Evolutionary conservation across 2,329 filamentous ascomycete genomes (phyloP).

Genomic region (Penicillium sp.): DNA sequence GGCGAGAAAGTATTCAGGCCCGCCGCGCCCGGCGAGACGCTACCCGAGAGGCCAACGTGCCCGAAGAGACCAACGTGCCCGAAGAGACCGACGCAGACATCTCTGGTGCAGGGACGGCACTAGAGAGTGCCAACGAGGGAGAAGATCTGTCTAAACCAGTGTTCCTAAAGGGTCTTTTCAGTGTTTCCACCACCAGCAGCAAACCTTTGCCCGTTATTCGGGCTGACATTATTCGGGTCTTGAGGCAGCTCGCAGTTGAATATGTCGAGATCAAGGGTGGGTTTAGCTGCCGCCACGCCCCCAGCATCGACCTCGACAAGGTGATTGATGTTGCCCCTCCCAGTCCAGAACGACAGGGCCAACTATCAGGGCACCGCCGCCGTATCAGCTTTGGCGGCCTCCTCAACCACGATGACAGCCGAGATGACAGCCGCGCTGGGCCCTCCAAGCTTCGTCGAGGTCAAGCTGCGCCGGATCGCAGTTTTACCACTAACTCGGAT

Average conservation of each 20-base stretch:
- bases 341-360: slow-evolving; percentile 54
- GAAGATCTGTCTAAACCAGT: slow-evolving; percentile 84
- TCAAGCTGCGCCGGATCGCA: slow-evolving; percentile 59
- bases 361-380: slow-evolving; percentile 59
- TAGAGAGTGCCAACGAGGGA: slow-evolving; percentile 53
- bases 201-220: slow-evolving; percentile 85
- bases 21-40: slow-evolving; percentile 73
- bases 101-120: slow-evolving; percentile 52
- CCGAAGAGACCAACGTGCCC: slow-evolving; percentile 87
- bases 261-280: slow-evolving; percentile 90
- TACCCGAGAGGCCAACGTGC: slow-evolving; percentile 71
- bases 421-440: slow-evolving; percentile 57
- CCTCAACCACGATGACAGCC: slow-evolving; percentile 64
- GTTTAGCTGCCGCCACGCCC: slow-evolving; percentile 82
- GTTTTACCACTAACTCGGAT: slow-evolving; percentile 81
- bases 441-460: slow-evolving; percentile 44
- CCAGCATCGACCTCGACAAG: slow-evolving; percentile 83
- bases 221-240: slow-evolving; percentile 82
- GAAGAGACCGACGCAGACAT: slow-evolving; percentile 88
- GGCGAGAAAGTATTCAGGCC: slow-evolving; percentile 88
- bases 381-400: slow-evolving; percentile 82
- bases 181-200: slow-evolving; percentile 91
- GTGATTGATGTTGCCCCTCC: slow-evolving; percentile 61
- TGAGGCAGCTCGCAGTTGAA: slow-evolving; percentile 84
- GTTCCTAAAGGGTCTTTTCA: slow-evolving; percentile 93